Evolutionary conservation across 2,329 filamentous ascomycete genomes (phyloP).

Genomic region (Trichoderma breve): DNA sequence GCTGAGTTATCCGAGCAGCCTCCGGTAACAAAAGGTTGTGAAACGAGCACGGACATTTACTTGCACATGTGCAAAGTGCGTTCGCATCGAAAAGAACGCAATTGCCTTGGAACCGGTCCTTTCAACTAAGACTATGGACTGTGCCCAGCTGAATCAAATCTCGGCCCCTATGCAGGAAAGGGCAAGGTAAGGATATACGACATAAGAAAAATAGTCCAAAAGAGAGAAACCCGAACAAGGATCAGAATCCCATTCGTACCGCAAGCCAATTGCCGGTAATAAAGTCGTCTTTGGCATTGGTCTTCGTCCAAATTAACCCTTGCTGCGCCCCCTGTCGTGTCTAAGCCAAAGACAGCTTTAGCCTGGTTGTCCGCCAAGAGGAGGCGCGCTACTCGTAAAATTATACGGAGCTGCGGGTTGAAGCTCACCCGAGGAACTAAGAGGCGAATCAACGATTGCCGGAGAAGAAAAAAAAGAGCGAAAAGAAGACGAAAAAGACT

Average conservation of each 20-base stretch:
- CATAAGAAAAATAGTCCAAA: neutral
- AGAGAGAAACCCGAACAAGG: neutral
- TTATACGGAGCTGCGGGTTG: constrained; percentile 12
- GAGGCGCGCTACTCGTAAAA: constrained; percentile 7
- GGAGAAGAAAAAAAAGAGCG: neutral
- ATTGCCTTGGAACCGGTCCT: neutral
- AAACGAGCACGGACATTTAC: neutral
- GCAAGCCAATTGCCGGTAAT: neutral
- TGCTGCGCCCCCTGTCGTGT: neutral
- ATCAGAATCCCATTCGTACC: neutral
- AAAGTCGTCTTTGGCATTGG: neutral
- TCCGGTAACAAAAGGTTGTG: neutral
- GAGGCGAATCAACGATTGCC: neutral
- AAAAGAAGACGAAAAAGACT: neutral
- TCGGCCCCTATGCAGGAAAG: neutral
- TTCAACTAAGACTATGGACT: neutral
- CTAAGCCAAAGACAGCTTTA: neutral
- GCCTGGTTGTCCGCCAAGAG: neutral
- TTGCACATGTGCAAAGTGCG: neutral
- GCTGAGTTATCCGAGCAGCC: neutral
- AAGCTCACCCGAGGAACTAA: neutral
- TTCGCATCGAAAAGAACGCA: neutral
- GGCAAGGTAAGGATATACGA: neutral
- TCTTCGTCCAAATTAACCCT: neutral
- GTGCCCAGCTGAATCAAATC: neutral